Conservation (phyloP, 345 rosid genomes). For the Boechera divaricarpa region DNA sequence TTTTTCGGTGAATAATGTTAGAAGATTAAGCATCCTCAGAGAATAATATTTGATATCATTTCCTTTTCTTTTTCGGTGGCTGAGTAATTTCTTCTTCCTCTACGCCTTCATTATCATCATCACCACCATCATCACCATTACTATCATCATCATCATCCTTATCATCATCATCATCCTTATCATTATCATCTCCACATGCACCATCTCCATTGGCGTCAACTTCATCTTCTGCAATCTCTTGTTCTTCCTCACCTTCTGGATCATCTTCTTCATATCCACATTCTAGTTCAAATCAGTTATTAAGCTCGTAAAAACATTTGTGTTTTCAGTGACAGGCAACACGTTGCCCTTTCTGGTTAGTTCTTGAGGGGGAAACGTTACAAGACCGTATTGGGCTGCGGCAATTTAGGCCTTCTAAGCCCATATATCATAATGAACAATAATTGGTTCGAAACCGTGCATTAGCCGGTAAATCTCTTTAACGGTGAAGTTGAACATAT, state of each 20-base stretch:
- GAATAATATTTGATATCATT: background rate
- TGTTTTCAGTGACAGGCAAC: background rate
- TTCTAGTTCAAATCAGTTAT: too few relatives aligned
- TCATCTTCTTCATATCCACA: too few relatives aligned
- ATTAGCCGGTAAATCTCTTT: background rate
- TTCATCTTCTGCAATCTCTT: too few relatives aligned
- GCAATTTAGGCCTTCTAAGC: conserved; percentile 4
- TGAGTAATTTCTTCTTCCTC: too few relatives aligned
- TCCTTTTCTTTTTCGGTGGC: too few relatives aligned
- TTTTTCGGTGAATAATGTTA: background rate
- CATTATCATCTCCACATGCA: too few relatives aligned
- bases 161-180: too few relatives aligned
- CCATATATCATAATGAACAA: background rate
- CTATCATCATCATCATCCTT: too few relatives aligned
- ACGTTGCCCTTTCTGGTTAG: background rate
- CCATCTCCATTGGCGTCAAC: too few relatives aligned
- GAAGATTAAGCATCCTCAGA: background rate
- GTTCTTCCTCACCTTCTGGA: too few relatives aligned
- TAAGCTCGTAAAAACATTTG: background rate
- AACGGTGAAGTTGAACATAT: background rate
- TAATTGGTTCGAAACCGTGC: background rate
- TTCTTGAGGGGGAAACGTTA: background rate
- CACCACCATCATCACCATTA: too few relatives aligned
- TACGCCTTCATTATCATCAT: too few relatives aligned
- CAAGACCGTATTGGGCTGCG: conserved; percentile 2